Evolutionary conservation across 2,329 filamentous ascomycete species (phyloP), one percentile per base, ranked within the genome.

Genomic region (Colletotrichum somersetense): DNA sequence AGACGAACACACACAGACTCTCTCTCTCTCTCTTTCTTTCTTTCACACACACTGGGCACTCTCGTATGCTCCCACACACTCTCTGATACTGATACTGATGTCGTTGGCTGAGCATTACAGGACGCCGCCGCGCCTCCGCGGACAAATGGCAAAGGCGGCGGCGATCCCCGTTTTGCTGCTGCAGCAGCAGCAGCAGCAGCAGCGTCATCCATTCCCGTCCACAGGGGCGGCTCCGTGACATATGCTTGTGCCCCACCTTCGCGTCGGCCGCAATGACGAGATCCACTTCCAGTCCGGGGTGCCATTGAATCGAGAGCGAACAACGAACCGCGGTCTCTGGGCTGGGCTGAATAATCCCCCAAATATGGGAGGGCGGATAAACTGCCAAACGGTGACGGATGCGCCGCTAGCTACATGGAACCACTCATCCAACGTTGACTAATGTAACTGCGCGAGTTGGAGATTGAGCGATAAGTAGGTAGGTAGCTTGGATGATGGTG

Each of bases 301-400:
- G 46, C 23, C 26, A 11, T 35, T 56, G 26, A 18, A 16, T n/a
- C 23, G 35, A 64, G 38, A 55, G 62, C 62, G 38, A 56, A 46
- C 50, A 55, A 50, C 62, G 50, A 64, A 56, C 50, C 42, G 44
- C 42, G 64, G 64, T 59, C 12, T n/a, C 50, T 57, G 64, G 70
- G 35, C 35, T 38, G 35, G 30, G 66, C 69, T 72, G 69, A 72
- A 69, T 72, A 69, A 72, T 63, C 48, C 20, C 23, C 14, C 40
- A 8, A 42, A 55, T 6, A 48, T 42, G 44, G 18, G 40, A n/a
- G 44, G 8, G 18, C 8, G 23, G 26, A 52, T 58, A 62, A 55
- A 48, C 5, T 67, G 40, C 38, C 48, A 56, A 67, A 48, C 23
- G 40, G 53, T 26, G 35, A 58, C 35, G 20, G 26, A 58, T 53